Percentiles rank a stretch among this genome's conserved stretches.
Evolutionary conservation across 2,329 filamentous ascomycete genomes (phyloP).

Genomic region (Graphilbum fragrans): DNA sequence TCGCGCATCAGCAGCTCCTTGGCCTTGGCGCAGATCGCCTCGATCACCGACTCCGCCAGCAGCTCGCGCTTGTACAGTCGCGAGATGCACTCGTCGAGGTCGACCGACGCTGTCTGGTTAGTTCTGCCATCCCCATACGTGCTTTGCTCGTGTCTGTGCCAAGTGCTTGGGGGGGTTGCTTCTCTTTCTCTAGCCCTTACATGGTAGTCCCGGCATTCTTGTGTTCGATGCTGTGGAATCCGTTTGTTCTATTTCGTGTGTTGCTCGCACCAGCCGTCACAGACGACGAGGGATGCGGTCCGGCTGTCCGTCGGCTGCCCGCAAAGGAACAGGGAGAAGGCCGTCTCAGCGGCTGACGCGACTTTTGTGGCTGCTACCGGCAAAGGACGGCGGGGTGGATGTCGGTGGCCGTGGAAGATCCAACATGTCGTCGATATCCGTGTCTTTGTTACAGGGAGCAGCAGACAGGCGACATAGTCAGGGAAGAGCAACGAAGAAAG

Average conservation of each 20-base stretch:
- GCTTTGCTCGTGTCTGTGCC: not conserved
- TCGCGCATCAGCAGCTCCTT: constrained; percentile 99
- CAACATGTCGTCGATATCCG: constrained; percentile 13
- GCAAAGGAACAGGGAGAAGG: too few relatives aligned
- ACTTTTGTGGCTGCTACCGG: constrained; percentile 11
- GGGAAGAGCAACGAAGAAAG: not conserved
- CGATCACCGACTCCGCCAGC: constrained; percentile 88
- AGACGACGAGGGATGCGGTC: not conserved
- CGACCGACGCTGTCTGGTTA: constrained; percentile 62
- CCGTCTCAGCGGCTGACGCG: not conserved
- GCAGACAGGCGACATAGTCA: too few relatives aligned
- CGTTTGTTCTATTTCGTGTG: not conserved
- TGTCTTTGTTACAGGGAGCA: too few relatives aligned
- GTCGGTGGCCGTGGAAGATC: constrained; percentile 14
- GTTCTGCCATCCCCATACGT: not conserved
- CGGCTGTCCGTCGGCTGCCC: not conserved
- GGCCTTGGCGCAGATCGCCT: constrained; percentile 97
- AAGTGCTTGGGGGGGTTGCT: not conserved
- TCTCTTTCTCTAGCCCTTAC: constrained; percentile 11
- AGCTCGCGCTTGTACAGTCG: constrained; percentile 95
- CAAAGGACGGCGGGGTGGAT: constrained; percentile 15
- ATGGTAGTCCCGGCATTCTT: constrained; percentile 23
- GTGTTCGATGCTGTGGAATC: too few relatives aligned
- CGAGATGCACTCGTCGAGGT: constrained; percentile 96
- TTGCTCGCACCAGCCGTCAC: not conserved